phyloP scores from a whole-genome alignment of 371 early-diverging fungal genomes.

The Mortierella sp. region DNA sequence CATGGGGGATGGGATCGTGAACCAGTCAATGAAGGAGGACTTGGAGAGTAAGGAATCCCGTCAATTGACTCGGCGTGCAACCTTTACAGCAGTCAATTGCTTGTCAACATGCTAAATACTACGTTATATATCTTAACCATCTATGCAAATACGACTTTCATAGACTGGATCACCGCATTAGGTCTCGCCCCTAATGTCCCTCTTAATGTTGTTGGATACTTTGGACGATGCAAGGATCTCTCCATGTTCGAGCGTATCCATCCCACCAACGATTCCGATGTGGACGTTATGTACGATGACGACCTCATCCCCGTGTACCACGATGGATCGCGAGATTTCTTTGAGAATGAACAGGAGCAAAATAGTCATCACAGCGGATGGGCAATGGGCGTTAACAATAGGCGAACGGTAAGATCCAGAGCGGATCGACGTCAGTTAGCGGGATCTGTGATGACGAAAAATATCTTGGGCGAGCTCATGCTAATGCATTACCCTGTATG shows the following conservation, averaged over 20 bases:
- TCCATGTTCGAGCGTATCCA: conserved; percentile 30
- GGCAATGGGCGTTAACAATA: conserved; percentile 13
- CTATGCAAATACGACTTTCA: not conserved
- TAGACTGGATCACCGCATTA: conserved; percentile 37
- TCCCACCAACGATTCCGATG: not conserved
- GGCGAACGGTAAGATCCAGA: conserved; percentile 15
- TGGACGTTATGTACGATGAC: not conserved
- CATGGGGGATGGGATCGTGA: conserved; percentile 52
- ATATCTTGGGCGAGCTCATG: not conserved
- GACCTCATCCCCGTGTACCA: conserved; percentile 10
- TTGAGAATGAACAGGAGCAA: not conserved
- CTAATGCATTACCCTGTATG: not conserved
- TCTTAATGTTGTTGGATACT: conserved; percentile 33
- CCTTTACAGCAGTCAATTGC: not conserved
- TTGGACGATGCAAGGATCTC: conserved; percentile 40
- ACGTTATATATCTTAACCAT: not conserved
- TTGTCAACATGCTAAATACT: not conserved
- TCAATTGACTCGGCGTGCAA: not conserved
- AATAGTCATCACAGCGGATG: conserved; percentile 5
- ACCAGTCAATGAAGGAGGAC: conserved; percentile 50
- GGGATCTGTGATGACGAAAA: not conserved
- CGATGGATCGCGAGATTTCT: not conserved
- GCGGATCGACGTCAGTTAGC: not conserved
- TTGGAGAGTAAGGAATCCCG: conserved; percentile 32
- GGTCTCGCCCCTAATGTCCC: conserved; percentile 24